These are phyloP conservation scores for Penicillium italicum DNA, from an alignment of 2,329 filamentous ascomycete species.

Conservation along the genomic window DNA sequence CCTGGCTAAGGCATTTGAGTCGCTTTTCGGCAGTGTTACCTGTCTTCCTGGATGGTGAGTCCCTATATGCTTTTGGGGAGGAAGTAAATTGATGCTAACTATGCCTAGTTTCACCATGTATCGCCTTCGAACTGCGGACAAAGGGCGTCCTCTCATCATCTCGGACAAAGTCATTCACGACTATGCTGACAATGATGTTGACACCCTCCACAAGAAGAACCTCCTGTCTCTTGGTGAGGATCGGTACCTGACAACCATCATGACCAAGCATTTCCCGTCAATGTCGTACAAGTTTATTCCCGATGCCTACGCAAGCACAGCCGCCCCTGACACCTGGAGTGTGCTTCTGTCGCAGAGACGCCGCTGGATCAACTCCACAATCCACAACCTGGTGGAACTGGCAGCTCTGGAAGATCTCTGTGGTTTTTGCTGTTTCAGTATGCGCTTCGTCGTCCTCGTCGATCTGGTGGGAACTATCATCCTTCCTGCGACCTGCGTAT, in stretches of 20 bases:
- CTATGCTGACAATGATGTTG: conserved; percentile 83
- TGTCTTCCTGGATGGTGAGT: conserved; percentile 98
- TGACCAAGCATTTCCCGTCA: conserved; percentile 94
- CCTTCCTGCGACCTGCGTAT: conserved; percentile 81
- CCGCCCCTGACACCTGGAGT: conserved; percentile 89
- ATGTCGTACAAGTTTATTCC: conserved; percentile 97
- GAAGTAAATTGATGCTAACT: conserved; percentile 36
- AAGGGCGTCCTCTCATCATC: conserved; percentile 90
- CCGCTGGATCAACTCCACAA: conserved; percentile 98
- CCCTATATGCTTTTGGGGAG: too few relatives aligned
- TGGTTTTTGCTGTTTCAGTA: conserved; percentile 97
- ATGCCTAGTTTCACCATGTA: conserved; percentile 92
- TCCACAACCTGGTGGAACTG: conserved; percentile 92
- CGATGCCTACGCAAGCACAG: conserved; percentile 88
- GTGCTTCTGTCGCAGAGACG: conserved; percentile 95
- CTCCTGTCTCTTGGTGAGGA: conserved; percentile 90
- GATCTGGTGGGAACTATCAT: conserved; percentile 92
- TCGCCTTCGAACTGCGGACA: conserved; percentile 86
- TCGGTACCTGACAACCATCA: conserved; percentile 93
- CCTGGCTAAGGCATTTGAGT: conserved; percentile 94
- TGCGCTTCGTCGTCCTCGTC: conserved; percentile 94
- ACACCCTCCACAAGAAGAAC: conserved; percentile 95
- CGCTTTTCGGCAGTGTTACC: conserved; percentile 93
- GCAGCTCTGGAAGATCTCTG: conserved; percentile 90
- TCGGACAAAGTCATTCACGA: conserved; percentile 82